Percentiles rank a stretch among this genome's conserved stretches.
phyloP scores from a whole-genome alignment of 257 asterid species.

The Gardenia jasminoides region DNA sequence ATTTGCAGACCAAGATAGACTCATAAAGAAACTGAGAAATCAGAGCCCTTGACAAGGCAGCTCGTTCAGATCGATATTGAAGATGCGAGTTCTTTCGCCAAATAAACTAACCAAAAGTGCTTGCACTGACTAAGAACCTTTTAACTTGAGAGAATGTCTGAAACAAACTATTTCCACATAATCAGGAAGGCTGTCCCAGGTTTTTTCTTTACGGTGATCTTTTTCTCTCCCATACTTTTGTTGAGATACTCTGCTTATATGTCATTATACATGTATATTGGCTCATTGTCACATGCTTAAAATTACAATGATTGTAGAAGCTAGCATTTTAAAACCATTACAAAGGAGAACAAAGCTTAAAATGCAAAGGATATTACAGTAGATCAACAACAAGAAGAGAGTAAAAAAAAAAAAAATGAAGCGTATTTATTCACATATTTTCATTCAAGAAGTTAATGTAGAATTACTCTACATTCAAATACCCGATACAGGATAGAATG shows the following conservation, averaged over 20 bases:
- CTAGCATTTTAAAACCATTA: not conserved
- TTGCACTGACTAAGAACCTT: not conserved
- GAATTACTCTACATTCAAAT: not conserved
- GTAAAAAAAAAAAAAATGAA: not conserved
- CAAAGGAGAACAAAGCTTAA: not conserved
- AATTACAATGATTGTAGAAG: not conserved
- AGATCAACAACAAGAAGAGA: not conserved
- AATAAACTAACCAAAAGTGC: not conserved
- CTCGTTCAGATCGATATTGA: not conserved
- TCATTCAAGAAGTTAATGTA: not conserved
- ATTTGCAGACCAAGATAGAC: not conserved
- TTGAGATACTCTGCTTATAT: not conserved
- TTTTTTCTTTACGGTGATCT: not conserved
- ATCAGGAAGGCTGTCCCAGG: not conserved
- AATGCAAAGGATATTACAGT: not conserved
- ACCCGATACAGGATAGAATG: not conserved
- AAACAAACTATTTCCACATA: conserved; percentile 1
- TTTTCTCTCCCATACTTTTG: not conserved
- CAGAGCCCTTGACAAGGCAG: not conserved
- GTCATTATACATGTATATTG: not conserved
- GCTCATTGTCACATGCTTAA: not conserved
- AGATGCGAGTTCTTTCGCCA: not conserved
- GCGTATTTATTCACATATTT: not conserved
- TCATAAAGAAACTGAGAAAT: not conserved
- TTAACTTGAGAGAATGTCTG: not conserved